Evolutionary conservation across 805 yeast species (phyloP), one percentile per base, ranked within the genome.

Genomic region (Phaffomyces opuntiae): DNA sequence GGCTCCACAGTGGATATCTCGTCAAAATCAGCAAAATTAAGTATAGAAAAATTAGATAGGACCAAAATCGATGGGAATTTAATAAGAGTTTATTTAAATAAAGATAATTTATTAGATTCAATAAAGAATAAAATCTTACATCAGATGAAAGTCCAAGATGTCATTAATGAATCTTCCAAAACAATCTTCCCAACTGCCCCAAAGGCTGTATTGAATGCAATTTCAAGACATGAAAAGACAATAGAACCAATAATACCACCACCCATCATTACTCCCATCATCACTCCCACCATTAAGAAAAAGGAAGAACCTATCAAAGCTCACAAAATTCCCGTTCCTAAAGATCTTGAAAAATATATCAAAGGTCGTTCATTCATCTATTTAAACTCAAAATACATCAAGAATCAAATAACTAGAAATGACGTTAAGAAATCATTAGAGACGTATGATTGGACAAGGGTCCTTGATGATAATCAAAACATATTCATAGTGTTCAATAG

Each of bases 401-500:
- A 53, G 33, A 44, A 52, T 29, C 49, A 54, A 26, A 69, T 80
- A 1, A 66, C 72, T 14, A 67, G 79, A 3, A 71, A 70, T 44
- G 87, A 83, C 56, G 66, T 88, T 44, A 80, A 84, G 54, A 70
- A 74, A 26, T 69, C 72, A 29, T 65, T 87, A 31, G 72, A 72
- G 36, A 74, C 72, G 40, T 83, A 83, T 56, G 77, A 75, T 45
- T 83, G 88, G 81, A 75, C 80, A 0, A 69, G 85, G 45, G 77
- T 87, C 3, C 59, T 83, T 41, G 71, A 78, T 5, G 90, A 84
- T 51, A 52, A 54, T 0, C 62, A 73, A 1, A 96, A 96, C 0
- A 82, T 83, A 53, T 87, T 75, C 54, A 69, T 87, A 35, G 80
- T 86, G 1, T 88, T 88, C 63, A 79, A 80, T 53, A 70, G 74